Evolutionary conservation across 2,329 filamentous ascomycete genomes (phyloP), one percentile per base, ranked within the genome.

Genomic region (Lecanicillium sp.): DNA sequence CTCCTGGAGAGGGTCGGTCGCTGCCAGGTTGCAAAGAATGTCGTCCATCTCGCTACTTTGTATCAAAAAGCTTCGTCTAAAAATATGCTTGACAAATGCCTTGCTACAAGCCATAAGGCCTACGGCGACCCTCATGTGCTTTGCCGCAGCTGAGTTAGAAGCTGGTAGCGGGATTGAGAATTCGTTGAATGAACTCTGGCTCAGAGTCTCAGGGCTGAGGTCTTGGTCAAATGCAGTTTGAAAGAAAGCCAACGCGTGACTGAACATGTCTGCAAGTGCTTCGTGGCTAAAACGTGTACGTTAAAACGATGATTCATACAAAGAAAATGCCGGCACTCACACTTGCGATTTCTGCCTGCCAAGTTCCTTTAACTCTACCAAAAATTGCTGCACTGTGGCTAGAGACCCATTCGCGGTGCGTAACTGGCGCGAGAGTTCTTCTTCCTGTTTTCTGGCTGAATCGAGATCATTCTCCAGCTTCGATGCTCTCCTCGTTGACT

Each of bases 41-140:
- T 14, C 4, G 11, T 28, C 14, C 11, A 38, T 4, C 6, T 32
- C 29, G 15, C 11, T 9, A 9, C 16, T 16, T 4, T 18, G 6
- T 12, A 25, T 19, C 11, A 38, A 19, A 7, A 38, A 16, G 1
- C 20, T n/a, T 13, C 33, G 36, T 14, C 29, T 29, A 16, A 38
- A 38, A 2, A 38, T 13, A 8, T 38, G 20, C 3, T 14, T 5
- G 14, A 3, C 9, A 4, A 38, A 22, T 3, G 20, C 29, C 8
- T 4, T 2, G 7, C 19, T 22, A 9, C 14, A 15, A 7, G 33
- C 15, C 7, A 4, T 3, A 9, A 38, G 36, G 7, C 17, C 36
- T 14, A 30, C 36, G 8, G 14, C 36, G 3, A 38, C 8, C 8
- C 36, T 33, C 36, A 38, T 38, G 13, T 33, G 20, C 20, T 33